Base-by-base conservation (phyloP, 1,139 yeast species). In the Hemisphaericaspora lyxosophila region DNA sequence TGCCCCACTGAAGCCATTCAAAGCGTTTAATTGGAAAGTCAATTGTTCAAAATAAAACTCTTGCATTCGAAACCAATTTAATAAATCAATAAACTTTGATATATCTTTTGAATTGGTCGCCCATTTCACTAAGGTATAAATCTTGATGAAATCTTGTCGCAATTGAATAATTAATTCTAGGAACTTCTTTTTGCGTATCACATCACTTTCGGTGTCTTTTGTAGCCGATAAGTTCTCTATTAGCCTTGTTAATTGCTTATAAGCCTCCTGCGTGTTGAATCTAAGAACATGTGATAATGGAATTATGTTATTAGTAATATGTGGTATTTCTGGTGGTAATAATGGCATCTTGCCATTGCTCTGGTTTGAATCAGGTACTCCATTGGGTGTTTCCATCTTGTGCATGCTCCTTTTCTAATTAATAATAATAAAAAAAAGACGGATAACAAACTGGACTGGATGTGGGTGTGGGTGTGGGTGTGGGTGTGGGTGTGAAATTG, bases 111-210 rank as follows among this genome's bases (percentile, higher is more conserved):
- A 73, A 23, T 79, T 81, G 23, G 76, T 72, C 1, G 95, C 79
- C 97, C 97, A 92, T 60, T 89, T 89, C 33, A 85, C 78, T 35
- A 92, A 64, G 4, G 95, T 95, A 49, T 87, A 89, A 3, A 90
- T 60, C 57, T 90, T 82, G 45, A 89, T 75, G 53, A 84, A 87
- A 52, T 89, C 94, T 50, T 87, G 89, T 39, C 97, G 74, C 30
- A 88, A 66, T 26, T 72, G 67, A 7, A 89, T 83, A 31, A 90
- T 70, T 40, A 84, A 64, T 34, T 83, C 81, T 31, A 92, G 64
- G 39, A 92, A 75, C 39, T 74, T 72, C 44, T 79, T 76, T 62
- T 89, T 89, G 45, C 87, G 78, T 7, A 66, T 63, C 22, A 75
- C 69, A 49, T 87, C 90, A 3, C 77, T 60, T 26, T 75, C 77